Base-by-base conservation (phyloP, 2,329 filamentous ascomycete genomes). In the Plectosphaerella plurivora region DNA sequence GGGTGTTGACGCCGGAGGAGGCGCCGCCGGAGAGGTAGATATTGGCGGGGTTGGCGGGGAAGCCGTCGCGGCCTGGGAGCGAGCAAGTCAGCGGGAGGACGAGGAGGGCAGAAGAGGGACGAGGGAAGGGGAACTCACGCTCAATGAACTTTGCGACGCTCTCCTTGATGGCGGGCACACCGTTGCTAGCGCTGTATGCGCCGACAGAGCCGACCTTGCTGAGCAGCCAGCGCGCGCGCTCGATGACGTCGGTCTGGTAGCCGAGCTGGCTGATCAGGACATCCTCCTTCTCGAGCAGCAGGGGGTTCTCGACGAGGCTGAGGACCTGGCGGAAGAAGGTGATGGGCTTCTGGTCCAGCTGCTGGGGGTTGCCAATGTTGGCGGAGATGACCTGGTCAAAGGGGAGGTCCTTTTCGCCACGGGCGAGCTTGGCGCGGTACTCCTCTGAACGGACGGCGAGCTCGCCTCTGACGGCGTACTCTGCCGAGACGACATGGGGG, bases 311-410 rank as follows among this genome's bases (percentile, higher is more conserved):
- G 54, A 97, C 73, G 57, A 99, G 72, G 73, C 91, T 96, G 64
- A 94, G 82, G 25, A 99, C 94, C 75, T 99, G 93, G 62, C 94
- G 87, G 84, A 99, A 97, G 80, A 97, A 99, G 61, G 94, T 99
- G 65, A 99, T 93, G 65, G 94, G 94, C 79, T 97, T 95, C 81
- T 99, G 94, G 74, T 97, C 94, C 57, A 99, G 84, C 75, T 99
- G 94, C 74, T 99, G 94, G 4, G 94, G 94, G 77, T 99, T 99
- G 67, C 94, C 94, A 66, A 99, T 99, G 76, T 99, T 99, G 73
- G 94, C 94, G 57, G 89, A 92, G 74, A 99, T 93, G 71, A 99
- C 87, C 55, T 91, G 82, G 63, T 89, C 79, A 72, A 99, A 99
- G 47, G 94, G 93, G 49, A 97, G 79, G 65, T 69, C 68, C 53